These are phyloP conservation scores for Trichoderma pleuroti DNA, from an alignment of 2,329 filamentous ascomycete species.

Conservation along the genomic window DNA sequence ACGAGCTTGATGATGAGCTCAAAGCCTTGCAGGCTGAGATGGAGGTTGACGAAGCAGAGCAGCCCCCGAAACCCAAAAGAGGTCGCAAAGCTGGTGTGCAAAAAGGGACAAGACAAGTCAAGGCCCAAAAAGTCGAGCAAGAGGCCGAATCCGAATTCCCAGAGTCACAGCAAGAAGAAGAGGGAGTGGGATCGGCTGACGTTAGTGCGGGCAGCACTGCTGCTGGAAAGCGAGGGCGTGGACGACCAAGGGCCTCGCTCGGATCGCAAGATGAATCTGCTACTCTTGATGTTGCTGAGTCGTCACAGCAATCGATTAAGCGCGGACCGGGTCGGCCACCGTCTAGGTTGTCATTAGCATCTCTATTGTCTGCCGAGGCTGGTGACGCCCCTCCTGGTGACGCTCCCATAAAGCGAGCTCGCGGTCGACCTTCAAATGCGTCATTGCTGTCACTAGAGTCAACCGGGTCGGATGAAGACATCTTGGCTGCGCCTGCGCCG, in stretches of 20 bases:
- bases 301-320: background rate
- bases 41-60: conserved; percentile 36
- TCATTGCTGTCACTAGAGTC: conserved; percentile 27
- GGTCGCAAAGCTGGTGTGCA: conserved; percentile 50
- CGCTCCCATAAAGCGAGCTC: conserved; percentile 28
- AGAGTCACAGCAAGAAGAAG: conserved; percentile 9
- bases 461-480: conserved; percentile 1
- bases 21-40: conserved; percentile 49
- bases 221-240: conserved; percentile 30
- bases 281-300: background rate
- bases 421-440: conserved; percentile 33
- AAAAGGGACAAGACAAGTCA: conserved; percentile 52
- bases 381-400: conserved; percentile 16
- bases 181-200: conserved; percentile 15
- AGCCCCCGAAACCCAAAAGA: conserved; percentile 49
- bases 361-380: background rate
- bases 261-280: conserved; percentile 25
- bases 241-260: conserved; percentile 32
- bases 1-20: conserved; percentile 50
- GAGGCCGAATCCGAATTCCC: conserved; percentile 18
- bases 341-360: conserved; percentile 6
- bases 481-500: background rate
- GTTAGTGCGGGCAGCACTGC: background rate
- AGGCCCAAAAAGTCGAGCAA: conserved; percentile 42
- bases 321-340: conserved; percentile 24